Evolutionary conservation across 2,329 filamentous ascomycete genomes (phyloP).

Genomic region (Penicillium verrucosum): DNA sequence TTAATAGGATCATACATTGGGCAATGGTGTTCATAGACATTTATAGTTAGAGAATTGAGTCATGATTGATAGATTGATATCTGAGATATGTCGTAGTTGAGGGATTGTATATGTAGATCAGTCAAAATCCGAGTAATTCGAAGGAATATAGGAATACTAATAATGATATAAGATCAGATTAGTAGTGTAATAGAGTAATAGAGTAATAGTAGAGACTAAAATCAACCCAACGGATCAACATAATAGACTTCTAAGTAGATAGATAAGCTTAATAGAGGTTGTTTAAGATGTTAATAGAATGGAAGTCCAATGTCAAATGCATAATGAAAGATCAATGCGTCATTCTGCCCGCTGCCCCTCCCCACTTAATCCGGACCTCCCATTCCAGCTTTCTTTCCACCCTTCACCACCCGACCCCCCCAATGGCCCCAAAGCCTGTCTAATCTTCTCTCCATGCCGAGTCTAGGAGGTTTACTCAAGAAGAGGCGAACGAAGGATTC

Average conservation of each 20-base stretch:
- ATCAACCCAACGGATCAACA: background rate
- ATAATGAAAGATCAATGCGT: slow-evolving; percentile 25
- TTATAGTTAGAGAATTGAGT: background rate
- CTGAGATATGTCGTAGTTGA: background rate
- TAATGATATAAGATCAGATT: background rate
- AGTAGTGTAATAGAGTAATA: background rate
- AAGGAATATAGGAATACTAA: background rate
- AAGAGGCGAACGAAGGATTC: slow-evolving; percentile 98
- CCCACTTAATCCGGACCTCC: slow-evolving; percentile 23
- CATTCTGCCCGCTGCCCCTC: slow-evolving; percentile 26
- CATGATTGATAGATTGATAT: background rate
- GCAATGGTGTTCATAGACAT: background rate
- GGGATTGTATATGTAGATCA: background rate
- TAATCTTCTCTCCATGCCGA: slow-evolving; percentile 67
- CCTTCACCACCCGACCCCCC: slow-evolving; percentile 18
- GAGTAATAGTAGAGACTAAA: background rate
- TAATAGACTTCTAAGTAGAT: background rate
- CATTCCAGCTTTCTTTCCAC: slow-evolving; percentile 25
- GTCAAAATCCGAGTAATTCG: background rate
- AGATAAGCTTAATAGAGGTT: background rate
- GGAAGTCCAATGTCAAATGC: background rate
- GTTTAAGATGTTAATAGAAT: too few species aligned
- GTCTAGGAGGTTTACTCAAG: slow-evolving; percentile 84
- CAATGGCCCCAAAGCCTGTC: slow-evolving; percentile 7
- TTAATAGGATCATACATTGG: background rate